Evolutionary conservation across 495 filamentous ascomycete genomes (phyloP), one percentile per base, ranked within the genome.

Genomic region (Chaetomium cochliodes): DNA sequence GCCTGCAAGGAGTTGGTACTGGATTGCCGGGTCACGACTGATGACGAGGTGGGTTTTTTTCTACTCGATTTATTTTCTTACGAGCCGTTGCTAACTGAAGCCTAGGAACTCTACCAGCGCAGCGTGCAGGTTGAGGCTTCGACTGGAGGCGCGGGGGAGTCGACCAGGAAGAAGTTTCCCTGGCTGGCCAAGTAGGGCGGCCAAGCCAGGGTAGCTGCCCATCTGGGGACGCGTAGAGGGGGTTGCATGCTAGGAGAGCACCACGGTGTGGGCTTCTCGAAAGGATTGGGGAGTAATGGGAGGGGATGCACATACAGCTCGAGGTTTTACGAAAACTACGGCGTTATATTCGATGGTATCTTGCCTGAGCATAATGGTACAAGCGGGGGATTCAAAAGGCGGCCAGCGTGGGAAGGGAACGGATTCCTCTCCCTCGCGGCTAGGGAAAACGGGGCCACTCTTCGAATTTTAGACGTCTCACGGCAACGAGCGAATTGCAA

Each of bases 1-100:
- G 81, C 82, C 62, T 80, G 88, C 13, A 83, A 85, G 67, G 84
- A 87, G 65, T 72, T 96, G 70, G 84, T 97, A 39, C 73, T 96
- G 54, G 91, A 96, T 70, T 79, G 78, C 42, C 72, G 76, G 67
- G 79, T 88, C 67, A 58, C 74, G 16, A 82, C 76, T 50, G 86
- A 88, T 71, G 86, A 89, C 56, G 86, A 88, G 72, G 86, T 87
- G 59, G 56, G 78, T 65, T 49, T 57, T 33, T 59, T 33, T 42
- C 28, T 20, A 11, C 2, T 5, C 13, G 13, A 18, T 37, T 26
- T 54, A n/a, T 7, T 33, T 11, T 7, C 26, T 11, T 26, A 42
- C 52, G 54, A 28, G 33, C 22, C 41, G 23, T 13, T 44, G 7
- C 23, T 58, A 50, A 11, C 47, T 54, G 42, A 16, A 28, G 4